Base-by-base conservation (phyloP, 495 filamentous ascomycete species). In the Hypomontagnella submonticulosa region DNA sequence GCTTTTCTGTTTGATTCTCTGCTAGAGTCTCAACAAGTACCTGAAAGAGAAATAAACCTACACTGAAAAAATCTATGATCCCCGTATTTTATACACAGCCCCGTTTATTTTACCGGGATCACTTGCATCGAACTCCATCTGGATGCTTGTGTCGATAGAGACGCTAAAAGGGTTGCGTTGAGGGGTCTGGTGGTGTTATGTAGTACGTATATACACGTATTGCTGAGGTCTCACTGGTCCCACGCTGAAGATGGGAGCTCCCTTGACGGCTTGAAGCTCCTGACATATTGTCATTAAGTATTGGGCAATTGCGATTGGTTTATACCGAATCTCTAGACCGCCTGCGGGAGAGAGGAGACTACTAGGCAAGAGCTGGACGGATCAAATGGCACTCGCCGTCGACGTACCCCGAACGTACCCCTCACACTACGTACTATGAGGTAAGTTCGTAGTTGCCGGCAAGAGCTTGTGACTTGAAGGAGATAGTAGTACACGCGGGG, bases 121-220 rank as follows among this genome's bases (percentile, higher is more conserved):
- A 67, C 64, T 54, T 62, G 64, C 64, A 67, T 57, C 34, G 12
- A 58, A 54, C 33, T 38, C 46, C 52, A 15, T 34, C 19, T 38
- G 15, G 62, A 65, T 59, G 56, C 55, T 60, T 57, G 53, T 46
- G 59, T 67, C 64, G 44, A 57, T 54, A 46, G 19, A 61, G 47
- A 33, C 58, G 58, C 58, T 58, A 62, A 58, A 36, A 44, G 9
- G 49, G 56, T 43, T 57, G n/a, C 38, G 38, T 57, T 51, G 52
- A 52, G 50, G 13, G 47, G 47, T 33, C n/a, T n/a, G 23, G 23
- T 32, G 48, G 33, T 33, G 6, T 18, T 27, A 27, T 49, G 9
- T 18, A 30, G 18, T 48, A 30, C 20, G 36, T 38, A 48, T 30
- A 12, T 30, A 18, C n/a, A n/a, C 23, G 23, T 27, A 27, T 27